Conservation (phyloP, 768 basidiomycete genomes). For the Galerina marginata region DNA sequence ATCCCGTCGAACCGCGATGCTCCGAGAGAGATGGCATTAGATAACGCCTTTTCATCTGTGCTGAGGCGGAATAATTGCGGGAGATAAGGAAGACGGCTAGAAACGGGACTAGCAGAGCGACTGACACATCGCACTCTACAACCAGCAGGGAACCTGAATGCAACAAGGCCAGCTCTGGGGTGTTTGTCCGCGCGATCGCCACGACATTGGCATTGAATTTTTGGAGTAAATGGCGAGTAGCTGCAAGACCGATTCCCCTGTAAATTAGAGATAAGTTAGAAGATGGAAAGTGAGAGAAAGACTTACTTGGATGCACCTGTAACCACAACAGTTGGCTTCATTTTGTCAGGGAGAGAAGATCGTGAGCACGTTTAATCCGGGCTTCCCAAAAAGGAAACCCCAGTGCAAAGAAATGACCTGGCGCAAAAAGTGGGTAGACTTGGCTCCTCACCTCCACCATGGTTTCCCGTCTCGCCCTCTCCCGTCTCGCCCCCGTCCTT, state of each 20-base stretch:
- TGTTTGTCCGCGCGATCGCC: conserved; percentile 72
- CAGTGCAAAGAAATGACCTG: conserved; percentile 31
- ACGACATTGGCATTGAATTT: conserved; percentile 72
- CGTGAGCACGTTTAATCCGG: conserved; percentile 9
- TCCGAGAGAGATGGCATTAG: conserved; percentile 60
- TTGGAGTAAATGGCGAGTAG: conserved; percentile 67
- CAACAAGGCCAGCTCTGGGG: conserved; percentile 66
- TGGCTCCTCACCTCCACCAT: conserved; percentile 47
- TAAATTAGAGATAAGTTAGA: conserved; percentile 6
- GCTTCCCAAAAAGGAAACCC: conserved; percentile 34
- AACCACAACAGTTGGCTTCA: conserved; percentile 70
- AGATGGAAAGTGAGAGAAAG: conserved; percentile 2
- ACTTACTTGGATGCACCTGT: conserved; percentile 84
- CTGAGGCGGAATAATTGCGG: conserved; percentile 40
- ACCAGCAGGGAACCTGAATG: conserved; percentile 52
- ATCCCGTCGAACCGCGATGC: conserved; percentile 62
- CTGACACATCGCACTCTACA: conserved; percentile 80
- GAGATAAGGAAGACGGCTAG: conserved; percentile 9
- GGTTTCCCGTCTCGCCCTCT: conserved; percentile 67
- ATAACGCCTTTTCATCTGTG: conserved; percentile 58
- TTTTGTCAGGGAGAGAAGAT: conserved; percentile 13
- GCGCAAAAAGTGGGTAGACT: conserved; percentile 29
- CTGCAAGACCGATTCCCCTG: conserved; percentile 80
- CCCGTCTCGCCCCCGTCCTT: conserved; percentile 66
- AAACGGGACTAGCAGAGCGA: conserved; percentile 23